Evolutionary conservation across 148 eudicot genomes (phyloP).

Genomic region (Nepenthes gracilis): DNA sequence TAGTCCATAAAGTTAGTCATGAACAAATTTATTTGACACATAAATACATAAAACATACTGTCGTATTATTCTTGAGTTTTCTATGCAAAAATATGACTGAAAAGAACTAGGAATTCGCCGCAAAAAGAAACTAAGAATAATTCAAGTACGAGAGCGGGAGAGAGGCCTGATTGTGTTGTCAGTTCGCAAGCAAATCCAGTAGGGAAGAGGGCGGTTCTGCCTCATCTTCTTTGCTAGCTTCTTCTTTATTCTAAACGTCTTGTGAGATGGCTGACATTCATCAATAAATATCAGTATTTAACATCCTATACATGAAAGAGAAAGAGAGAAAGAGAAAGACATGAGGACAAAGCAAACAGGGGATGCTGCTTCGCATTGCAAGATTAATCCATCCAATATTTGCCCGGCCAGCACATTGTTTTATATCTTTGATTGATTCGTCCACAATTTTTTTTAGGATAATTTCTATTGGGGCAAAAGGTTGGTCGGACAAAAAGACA

Average conservation of each 20-base stretch:
- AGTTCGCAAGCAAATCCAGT: constrained; percentile 86
- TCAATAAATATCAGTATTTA: background rate
- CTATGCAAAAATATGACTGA: too few relatives aligned
- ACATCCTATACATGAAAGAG: background rate
- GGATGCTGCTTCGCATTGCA: too few relatives aligned
- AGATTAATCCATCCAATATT: too few relatives aligned
- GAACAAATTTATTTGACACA: too few relatives aligned
- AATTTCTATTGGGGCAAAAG: too few relatives aligned
- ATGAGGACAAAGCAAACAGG: too few relatives aligned
- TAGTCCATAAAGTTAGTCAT: background rate
- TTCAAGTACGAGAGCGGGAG: background rate
- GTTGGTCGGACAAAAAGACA: too few relatives aligned
- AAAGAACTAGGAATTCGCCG: background rate
- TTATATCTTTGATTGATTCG: too few relatives aligned
- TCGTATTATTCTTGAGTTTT: too few relatives aligned
- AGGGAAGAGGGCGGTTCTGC: constrained; percentile 81
- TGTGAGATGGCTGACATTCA: constrained; percentile 66
- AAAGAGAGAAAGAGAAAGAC: background rate
- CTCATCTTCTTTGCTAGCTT: constrained; percentile 90
- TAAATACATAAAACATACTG: too few relatives aligned
- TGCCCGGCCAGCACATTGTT: too few relatives aligned
- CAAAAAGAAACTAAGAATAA: background rate
- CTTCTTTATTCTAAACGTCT: constrained; percentile 75
- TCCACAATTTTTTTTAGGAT: too few relatives aligned
- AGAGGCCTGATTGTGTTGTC: constrained; percentile 70